Evolutionary conservation across 768 basidiomycete species (phyloP), one percentile per base, ranked within the genome.

Genomic region (Tephrocybe sp.): DNA sequence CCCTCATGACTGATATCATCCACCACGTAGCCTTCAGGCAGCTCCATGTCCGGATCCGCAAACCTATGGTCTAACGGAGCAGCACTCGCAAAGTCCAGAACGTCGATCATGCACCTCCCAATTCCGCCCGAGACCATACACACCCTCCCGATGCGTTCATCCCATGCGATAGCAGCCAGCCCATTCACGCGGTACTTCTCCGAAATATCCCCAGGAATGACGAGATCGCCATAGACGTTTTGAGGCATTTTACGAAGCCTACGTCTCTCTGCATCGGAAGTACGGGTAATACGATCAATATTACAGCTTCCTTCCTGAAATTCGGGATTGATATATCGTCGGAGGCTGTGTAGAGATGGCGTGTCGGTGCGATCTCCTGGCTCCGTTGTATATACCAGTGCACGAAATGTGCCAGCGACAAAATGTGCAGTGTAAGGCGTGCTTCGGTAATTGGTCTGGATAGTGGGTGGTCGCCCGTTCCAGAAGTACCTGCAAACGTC

Each of bases 81-180:
- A 1, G 50, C 55, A 39, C 57, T 50, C 5, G 75, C 74, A 41
- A 78, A 76, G 57, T 84, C 82, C 48, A 78, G 58, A 27, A 84
- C 70, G 25, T 69, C 62, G 36, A 84, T 66, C 12, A 63, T 51
- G 3, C 65, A 46, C 23, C 72, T 73, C 7, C 24, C 31, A n/a
- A n/a, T n/a, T n/a, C 25, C 71, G 27, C 57, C 11, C 69, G 70
- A 25, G 71, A 77, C 76, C 6, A 84, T 64, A 55, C 79, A 78
- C 12, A 86, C 69, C 31, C 83, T 71, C 3, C 84, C 84, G 11
- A 78, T 79, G 19, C 73, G 69, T 61, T 87, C 84, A 52, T 88
- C 85, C 81, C 82, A 88, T 6, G 79, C 70, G 27, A 85, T 73
- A 15, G 78, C 70, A n/a, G 65, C 63, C 29, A 82, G 60, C 8